Base-by-base conservation (phyloP, 1,139 yeast species). In the Saccharomyces pastorianus region DNA sequence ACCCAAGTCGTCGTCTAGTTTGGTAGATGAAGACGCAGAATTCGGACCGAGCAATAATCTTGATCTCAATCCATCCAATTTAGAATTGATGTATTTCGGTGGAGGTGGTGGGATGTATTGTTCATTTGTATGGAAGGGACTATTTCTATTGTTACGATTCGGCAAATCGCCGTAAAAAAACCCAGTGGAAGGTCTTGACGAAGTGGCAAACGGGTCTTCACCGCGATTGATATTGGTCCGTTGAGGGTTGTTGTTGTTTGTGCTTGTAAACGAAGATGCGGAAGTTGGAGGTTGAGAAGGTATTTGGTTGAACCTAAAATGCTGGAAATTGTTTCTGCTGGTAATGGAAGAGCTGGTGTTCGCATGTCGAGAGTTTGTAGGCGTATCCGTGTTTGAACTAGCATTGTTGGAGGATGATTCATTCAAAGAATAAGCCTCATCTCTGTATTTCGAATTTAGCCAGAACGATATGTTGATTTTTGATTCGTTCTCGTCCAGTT, bases 71-170 rank as follows among this genome's bases (percentile, higher is more conserved):
- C 60, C 71, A 51, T 67, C 69, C 41, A 68, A 58, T 53, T 64
- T 67, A 8, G 71, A 65, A 55, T 67, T 66, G 54, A 65, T 63
- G 47, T 55, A 61, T 49, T 62, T 61, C n/a, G 71, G 70, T 38
- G 66, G 64, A 3, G 61, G 62, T 38, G 60, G 60, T 49, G 63
- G 66, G 34, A 58, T 50, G 38, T 55, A 56, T 23, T 53, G 52
- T 26, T 59, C 57, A 28, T 57, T 38, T 41, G 47, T 47, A 53
- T 48, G 46, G 26, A 47, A 49, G 42, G 49, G 31, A 41, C 29
- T 27, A 27, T 49, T 48, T 50, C 28, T 32, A 29, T 29, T 27
- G 47, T 38, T 48, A 29, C 49, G 26, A 17, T 48, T 34, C n/a
- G 44, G 26, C 20, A 38, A 20, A 38, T 38, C 44, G 25, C 25